Percentiles rank a stretch among this genome's conserved stretches.
Conservation (phyloP, 345 rosid genomes). For the Eutrema japonicum region DNA sequence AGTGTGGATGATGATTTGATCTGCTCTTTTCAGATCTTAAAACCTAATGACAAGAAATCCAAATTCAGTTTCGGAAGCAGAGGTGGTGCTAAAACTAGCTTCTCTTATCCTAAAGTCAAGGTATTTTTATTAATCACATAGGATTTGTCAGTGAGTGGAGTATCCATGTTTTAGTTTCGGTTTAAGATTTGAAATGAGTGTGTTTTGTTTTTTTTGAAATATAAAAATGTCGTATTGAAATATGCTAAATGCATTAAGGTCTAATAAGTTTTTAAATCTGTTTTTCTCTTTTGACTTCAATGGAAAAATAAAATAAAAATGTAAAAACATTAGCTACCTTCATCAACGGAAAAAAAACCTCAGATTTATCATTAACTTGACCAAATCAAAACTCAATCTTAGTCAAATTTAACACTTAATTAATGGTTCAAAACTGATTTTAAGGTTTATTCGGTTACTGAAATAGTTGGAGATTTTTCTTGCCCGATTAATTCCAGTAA, state of each 20-base stretch:
- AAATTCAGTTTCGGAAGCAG: conserved; percentile 60
- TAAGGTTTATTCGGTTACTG: no score
- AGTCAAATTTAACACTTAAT: no score
- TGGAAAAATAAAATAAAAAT: not conserved
- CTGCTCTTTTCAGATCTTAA: conserved; percentile 86
- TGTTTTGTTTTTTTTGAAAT: not conserved
- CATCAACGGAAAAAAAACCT: no score
- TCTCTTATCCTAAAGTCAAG: conserved; percentile 57
- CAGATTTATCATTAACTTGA: no score
- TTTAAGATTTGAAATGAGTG: not conserved
- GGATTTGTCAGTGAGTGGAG: not conserved
- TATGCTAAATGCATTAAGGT: not conserved
- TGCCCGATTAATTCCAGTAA: no score
- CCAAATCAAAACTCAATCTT: no score
- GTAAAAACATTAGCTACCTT: no score
- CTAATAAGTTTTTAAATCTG: not conserved
- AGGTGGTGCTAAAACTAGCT: conserved; percentile 49
- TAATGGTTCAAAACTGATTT: no score
- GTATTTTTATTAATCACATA: conserved; percentile 36
- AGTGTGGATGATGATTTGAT: conserved; percentile 64
- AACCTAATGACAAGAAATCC: conserved; percentile 65
- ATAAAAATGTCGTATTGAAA: not conserved
- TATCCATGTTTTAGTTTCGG: not conserved
- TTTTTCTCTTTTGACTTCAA: not conserved
- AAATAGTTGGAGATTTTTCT: no score